phyloP scores from a whole-genome alignment of 1,139 yeast genomes.

The Meyerozyma guilliermondii region DNA sequence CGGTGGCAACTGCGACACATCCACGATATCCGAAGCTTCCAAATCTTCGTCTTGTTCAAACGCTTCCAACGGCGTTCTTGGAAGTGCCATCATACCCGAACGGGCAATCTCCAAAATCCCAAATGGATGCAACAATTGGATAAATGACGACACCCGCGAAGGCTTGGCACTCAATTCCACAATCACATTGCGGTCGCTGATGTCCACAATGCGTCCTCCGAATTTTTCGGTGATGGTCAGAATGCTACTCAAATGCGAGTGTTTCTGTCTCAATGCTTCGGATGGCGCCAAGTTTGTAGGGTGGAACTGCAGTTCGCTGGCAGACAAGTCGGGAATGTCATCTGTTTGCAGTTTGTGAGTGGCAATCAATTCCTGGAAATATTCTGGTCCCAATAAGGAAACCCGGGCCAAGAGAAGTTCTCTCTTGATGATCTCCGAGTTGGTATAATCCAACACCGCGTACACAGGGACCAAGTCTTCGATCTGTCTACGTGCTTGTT shows the following conservation, averaged over 20 bases:
- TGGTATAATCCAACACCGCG: slow-evolving; percentile 92
- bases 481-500: slow-evolving; percentile 97
- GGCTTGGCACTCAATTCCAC: slow-evolving; percentile 95
- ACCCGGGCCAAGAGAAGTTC: slow-evolving; percentile 89
- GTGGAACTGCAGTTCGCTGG: slow-evolving; percentile 60
- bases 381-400: slow-evolving; percentile 92
- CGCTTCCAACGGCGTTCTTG: slow-evolving; percentile 80
- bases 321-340: slow-evolving; percentile 43
- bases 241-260: slow-evolving; percentile 80
- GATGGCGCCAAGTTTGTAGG: slow-evolving; percentile 89
- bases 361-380: slow-evolving; percentile 88
- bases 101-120: slow-evolving; percentile 95
- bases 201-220: slow-evolving; percentile 90
- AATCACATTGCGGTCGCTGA: slow-evolving; percentile 88
- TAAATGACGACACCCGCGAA: slow-evolving; percentile 76
- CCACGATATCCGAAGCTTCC: slow-evolving; percentile 68
- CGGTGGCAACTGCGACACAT: slow-evolving; percentile 85
- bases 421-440: slow-evolving; percentile 84
- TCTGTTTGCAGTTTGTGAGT: slow-evolving; percentile 62
- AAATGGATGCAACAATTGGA: slow-evolving; percentile 87
- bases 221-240: slow-evolving; percentile 77
- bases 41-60: slow-evolving; percentile 43
- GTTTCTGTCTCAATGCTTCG: slow-evolving; percentile 92
- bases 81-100: slow-evolving; percentile 98
- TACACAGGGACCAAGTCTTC: slow-evolving; percentile 98